Base-by-base conservation (phyloP, 192 early-diverging fungal species). In the Helicostylum pulchrum region DNA sequence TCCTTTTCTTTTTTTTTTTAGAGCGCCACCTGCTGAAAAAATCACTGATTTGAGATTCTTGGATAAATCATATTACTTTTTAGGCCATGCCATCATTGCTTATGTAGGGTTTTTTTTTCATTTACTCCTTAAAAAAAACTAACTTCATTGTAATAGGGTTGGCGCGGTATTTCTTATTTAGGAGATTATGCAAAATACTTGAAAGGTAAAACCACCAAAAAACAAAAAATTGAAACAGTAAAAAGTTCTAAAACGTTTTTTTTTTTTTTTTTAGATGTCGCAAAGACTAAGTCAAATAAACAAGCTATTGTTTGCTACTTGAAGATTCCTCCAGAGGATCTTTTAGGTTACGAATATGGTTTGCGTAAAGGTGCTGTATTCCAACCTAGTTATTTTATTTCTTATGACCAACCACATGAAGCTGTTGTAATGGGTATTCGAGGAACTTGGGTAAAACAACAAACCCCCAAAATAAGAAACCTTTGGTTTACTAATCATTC, bases 331-430 rank as follows among this genome's bases (percentile, higher is more conserved):
- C 73, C 72, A 1, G 86, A 89, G 39, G 88, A 92, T 65, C 72
- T 90, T 6, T 60, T 92, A 26, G 86, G 83, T 7, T 86, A 88
- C 67, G 86, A 90, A 66, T 89, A 89, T 65, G 82, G 85, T 51
- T 76, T 84, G 48, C 76, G 78, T 52, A 84, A 85, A 45, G 74
- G 74, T 8, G 68, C 74, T 4, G 83, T 89, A 17, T 92, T 92
- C 46, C 83, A 86, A 20, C 88, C 88, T 0, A 86, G 86, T 63
- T 89, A 92, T 53, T 92, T 87, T 68, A 81, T 92, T 0, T 83
- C 88, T 1, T 70, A 87, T 42, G 90, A 91, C 63, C 75, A 82
- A 10, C 75, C 74, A 10, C 71, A 81, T 53, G 75, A 83, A 47
- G 85, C 88, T 0, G 76, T 91, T 23, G 87, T 89, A 3, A 56